Conservation (phyloP, 768 basidiomycete species). For the Lactarius quietus region DNA sequence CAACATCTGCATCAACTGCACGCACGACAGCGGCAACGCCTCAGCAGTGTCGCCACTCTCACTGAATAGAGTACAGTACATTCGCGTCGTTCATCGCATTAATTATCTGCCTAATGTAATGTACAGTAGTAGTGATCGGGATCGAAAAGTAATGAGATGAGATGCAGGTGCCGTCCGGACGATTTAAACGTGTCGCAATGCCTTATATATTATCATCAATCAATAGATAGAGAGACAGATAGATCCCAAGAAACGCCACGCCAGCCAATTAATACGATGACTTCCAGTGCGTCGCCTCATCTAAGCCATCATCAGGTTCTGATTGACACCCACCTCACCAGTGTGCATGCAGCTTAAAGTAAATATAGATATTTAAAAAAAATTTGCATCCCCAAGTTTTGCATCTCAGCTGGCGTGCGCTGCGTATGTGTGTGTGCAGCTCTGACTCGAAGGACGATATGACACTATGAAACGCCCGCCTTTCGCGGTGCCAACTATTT, state of each 20-base stretch:
- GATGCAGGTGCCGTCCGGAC: background rate
- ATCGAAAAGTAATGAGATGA: background rate
- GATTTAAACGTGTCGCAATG: background rate
- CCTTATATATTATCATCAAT: background rate
- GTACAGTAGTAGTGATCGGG: background rate
- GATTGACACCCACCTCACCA: background rate
- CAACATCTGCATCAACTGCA: background rate
- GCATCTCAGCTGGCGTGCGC: background rate
- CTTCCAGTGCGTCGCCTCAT: background rate
- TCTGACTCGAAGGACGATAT: background rate
- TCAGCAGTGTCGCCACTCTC: background rate
- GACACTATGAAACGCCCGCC: background rate
- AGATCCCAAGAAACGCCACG: too few relatives aligned
- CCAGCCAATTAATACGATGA: background rate
- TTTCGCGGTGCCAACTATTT: background rate
- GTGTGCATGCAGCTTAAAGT: too few relatives aligned
- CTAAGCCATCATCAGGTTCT: background rate
- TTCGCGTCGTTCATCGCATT: background rate
- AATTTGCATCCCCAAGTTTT: too few relatives aligned
- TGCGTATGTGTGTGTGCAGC: too few relatives aligned
- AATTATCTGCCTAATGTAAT: background rate
- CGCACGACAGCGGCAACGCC: too few relatives aligned
- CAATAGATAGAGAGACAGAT: too few relatives aligned
- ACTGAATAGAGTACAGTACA: background rate
- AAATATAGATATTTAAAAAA: too few relatives aligned